A percentile compares a stretch with the other conserved stretches of the same genome.
phyloP scores from a whole-genome alignment of 768 basidiomycete species.

The Cystobasidium onofrii region DNA sequence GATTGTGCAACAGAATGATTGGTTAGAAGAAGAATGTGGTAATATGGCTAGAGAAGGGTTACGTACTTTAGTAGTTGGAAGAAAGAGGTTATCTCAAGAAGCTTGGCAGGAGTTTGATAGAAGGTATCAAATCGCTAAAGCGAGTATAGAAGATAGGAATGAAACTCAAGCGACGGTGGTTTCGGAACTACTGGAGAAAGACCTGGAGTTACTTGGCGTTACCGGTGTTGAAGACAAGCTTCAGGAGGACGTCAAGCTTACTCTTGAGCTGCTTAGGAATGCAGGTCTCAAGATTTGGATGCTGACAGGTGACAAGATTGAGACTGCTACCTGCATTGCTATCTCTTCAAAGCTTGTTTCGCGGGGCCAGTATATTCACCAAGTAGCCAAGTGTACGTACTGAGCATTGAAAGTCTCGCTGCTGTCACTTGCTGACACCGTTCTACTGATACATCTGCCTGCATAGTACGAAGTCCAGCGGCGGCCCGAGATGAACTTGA shows the following conservation, averaged over 20 bases:
- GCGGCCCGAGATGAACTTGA: slow-evolving; percentile 80
- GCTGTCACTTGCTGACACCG: neutral
- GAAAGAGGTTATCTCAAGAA: slow-evolving; percentile 64
- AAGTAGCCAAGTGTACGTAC: slow-evolving; percentile 72
- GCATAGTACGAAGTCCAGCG: slow-evolving; percentile 72
- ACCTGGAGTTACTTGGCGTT: slow-evolving; percentile 81
- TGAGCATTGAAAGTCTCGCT: neutral
- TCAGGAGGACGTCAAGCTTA: slow-evolving; percentile 91
- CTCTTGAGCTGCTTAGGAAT: slow-evolving; percentile 82
- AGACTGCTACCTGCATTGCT: slow-evolving; percentile 96
- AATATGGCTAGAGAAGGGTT: slow-evolving; percentile 98
- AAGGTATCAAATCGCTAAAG: slow-evolving; percentile 66
- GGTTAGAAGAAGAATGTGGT: slow-evolving; percentile 96
- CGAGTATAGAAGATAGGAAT: slow-evolving; percentile 64
- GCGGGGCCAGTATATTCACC: slow-evolving; percentile 93
- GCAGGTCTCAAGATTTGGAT: slow-evolving; percentile 99
- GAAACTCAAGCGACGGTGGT: slow-evolving; percentile 73
- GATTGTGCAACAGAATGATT: slow-evolving; percentile 93
- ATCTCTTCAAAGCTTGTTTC: slow-evolving; percentile 94
- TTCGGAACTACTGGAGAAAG: slow-evolving; percentile 67
- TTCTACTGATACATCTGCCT: neutral
- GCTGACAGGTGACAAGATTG: slow-evolving; percentile 98
- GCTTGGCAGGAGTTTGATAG: slow-evolving; percentile 66
- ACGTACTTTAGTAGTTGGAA: slow-evolving; percentile 83
- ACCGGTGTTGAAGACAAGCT: slow-evolving; percentile 99